phyloP scores from a whole-genome alignment of 2,329 filamentous ascomycete genomes.

The Exophiala calicioides region DNA sequence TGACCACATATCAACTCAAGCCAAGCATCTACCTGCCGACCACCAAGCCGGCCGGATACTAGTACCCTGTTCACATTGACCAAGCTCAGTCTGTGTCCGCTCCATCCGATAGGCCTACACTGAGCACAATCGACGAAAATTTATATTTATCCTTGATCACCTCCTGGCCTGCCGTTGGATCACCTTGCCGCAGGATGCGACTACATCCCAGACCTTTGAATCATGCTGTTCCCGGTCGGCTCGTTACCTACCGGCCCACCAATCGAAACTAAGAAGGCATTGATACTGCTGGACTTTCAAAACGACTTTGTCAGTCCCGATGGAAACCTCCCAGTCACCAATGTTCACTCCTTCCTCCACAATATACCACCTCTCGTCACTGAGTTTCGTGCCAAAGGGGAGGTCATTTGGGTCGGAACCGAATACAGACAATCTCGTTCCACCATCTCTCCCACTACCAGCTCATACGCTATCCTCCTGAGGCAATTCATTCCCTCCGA shows the following conservation, averaged over 20 bases:
- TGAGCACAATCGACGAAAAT: too few relatives aligned
- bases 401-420: constrained; percentile 83
- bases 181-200: constrained; percentile 14
- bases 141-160: not conserved
- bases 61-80: too few relatives aligned
- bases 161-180: not conserved
- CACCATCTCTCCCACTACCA: constrained; percentile 53
- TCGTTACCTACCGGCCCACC: constrained; percentile 41
- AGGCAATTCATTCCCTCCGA: constrained; percentile 19
- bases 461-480: constrained; percentile 43
- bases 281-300: constrained; percentile 84
- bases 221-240: constrained; percentile 29
- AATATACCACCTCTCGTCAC: constrained; percentile 66
- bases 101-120: too few relatives aligned
- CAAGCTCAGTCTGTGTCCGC: too few relatives aligned
- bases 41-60: too few relatives aligned
- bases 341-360: constrained; percentile 66
- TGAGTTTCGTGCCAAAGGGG: constrained; percentile 70
- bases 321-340: constrained; percentile 66
- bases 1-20: too few relatives aligned
- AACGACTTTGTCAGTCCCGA: constrained; percentile 77
- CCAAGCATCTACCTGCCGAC: too few relatives aligned
- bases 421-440: constrained; percentile 66
- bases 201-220: not conserved
- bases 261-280: constrained; percentile 64